Evolutionary conservation across 306 rosid genomes (phyloP), one percentile per base, ranked within the genome.

Genomic region (Delonix regia): DNA sequence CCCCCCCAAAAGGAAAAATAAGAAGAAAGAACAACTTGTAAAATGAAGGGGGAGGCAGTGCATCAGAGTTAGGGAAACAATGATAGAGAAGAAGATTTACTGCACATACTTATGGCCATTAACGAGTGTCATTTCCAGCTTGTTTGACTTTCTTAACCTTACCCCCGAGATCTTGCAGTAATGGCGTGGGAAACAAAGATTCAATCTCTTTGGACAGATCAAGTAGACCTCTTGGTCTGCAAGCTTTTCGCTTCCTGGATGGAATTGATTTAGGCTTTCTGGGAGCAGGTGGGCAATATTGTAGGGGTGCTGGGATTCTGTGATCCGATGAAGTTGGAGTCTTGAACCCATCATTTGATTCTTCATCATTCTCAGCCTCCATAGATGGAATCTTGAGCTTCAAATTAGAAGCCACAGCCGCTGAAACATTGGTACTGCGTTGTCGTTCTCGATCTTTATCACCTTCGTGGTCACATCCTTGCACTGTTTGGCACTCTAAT

Each of bases 211-310:
- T 30, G 8, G 86, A 61, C 5, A 83, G 51, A 85, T 86, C 86
- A 38, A 86, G 73, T 21, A 81, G 11, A 38, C 77, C 21, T 21
- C 82, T 80, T 9, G 61, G 45, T 63, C 45, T 39, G 9, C 7
- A 4, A 0, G 76, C 74, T 84, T 76, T 87, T 42, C 89, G 71
- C 69, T 81, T 86, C 78, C 11, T 75, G 16, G 55, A 4, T 11
- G 87, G 80, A 4, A 38, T 65, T 9, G 88, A 42, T 69, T 85
- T 86, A 9, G 78, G 87, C 85, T 85, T 93, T 76, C 69, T 86
- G 9, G 96, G 96, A 49, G 97, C 91, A 49, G 86, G 86, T 0
- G 97, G 97, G 42, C 96, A n/a, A n/a, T n/a, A 93, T 45, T 65
- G 69, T 9, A 69, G 82, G 47, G 7, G 19, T 51, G 21, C 59